Base-by-base conservation (phyloP, 106 monocot species). In the Amphibolis antarctica region DNA sequence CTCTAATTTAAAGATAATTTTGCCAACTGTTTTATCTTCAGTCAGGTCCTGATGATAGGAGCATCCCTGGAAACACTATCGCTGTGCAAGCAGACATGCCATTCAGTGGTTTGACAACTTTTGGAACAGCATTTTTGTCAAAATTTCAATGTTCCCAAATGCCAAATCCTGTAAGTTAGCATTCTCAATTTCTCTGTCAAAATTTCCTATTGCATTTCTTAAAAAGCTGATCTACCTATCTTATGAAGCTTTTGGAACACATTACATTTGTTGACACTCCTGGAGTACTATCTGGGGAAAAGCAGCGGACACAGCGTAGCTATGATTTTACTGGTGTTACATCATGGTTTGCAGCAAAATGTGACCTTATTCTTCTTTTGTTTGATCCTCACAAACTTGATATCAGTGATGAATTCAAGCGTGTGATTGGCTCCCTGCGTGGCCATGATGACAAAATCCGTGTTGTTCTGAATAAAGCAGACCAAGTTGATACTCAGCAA, bases 41-140 rank as follows among this genome's bases (percentile, higher is more conserved):
- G 93, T 85, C 88, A 25, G 93, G 93, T 66, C 81, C 93, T 47
- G 93, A 93, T 73, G 93, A 88, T 72, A 80, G 93, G 61, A 85
- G 88, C 57, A 81, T 93, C 66, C 93, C 93, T 69, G 93, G 93
- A 48, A 93, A 88, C 44, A 93, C 93, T 31, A 77, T 88, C 66
- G 93, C 93, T 30, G 93, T 93, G n/a, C 93, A 93, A 80, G 93
- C 93, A 58, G 93, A 93, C 53, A 93, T 93, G 93, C 93, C 93
- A 24, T 93, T 71, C 44, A 77, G 76, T 77, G 93, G 93, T 47
- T 55, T 93, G 52, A 80, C 93, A 46, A 68, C 85, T 55, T 93
- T 93, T 75, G 93, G 93, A 53, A 81, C 85, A 55, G 77, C 85
- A 48, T 93, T 93, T 63, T 59, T 93, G 51, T 93, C 93, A 49